phyloP scores from a whole-genome alignment of 352 stramenopile genomes.

The Globisporangium mamillatum region DNA sequence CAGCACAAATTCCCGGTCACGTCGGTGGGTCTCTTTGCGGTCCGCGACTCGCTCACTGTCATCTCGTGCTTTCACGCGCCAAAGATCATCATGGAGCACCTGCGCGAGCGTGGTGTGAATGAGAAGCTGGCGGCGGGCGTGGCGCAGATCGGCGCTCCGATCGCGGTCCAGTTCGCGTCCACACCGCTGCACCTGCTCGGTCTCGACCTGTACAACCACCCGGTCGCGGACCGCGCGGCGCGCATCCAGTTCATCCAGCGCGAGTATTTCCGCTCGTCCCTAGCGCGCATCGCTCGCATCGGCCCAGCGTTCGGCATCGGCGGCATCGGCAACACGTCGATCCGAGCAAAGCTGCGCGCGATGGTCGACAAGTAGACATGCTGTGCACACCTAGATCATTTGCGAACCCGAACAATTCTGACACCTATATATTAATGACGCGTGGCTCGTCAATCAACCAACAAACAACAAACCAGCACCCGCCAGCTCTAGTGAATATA shows the following conservation, averaged over 20 bases:
- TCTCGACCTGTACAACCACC: conserved; percentile 89
- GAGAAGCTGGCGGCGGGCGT: conserved; percentile 45
- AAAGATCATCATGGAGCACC: conserved; percentile 57
- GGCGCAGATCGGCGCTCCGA: conserved; percentile 80
- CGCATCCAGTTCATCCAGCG: conserved; percentile 66
- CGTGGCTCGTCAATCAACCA: neutral
- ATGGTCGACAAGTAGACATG: conserved; percentile 29
- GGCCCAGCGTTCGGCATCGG: conserved; percentile 88
- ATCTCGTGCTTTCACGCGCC: conserved; percentile 87
- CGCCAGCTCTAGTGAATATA: neutral
- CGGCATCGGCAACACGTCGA: conserved; percentile 84
- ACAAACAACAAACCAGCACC: neutral
- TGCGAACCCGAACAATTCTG: conserved; percentile 1
- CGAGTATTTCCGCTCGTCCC: conserved; percentile 82
- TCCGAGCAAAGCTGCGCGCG: conserved; percentile 40
- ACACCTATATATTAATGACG: conserved; percentile 12
- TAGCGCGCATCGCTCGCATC: conserved; percentile 84
- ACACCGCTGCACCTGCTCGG: conserved; percentile 87
- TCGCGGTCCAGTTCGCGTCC: conserved; percentile 85
- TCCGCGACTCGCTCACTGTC: conserved; percentile 85
- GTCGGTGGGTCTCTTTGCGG: conserved; percentile 81
- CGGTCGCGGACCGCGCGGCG: conserved; percentile 25
- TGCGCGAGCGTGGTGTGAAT: conserved; percentile 51
- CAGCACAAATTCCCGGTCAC: conserved; percentile 69
- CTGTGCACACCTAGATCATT: neutral